Evolutionary conservation across 2,329 filamentous ascomycete genomes (phyloP).

Genomic region (Aureobasidium subglaciale): DNA sequence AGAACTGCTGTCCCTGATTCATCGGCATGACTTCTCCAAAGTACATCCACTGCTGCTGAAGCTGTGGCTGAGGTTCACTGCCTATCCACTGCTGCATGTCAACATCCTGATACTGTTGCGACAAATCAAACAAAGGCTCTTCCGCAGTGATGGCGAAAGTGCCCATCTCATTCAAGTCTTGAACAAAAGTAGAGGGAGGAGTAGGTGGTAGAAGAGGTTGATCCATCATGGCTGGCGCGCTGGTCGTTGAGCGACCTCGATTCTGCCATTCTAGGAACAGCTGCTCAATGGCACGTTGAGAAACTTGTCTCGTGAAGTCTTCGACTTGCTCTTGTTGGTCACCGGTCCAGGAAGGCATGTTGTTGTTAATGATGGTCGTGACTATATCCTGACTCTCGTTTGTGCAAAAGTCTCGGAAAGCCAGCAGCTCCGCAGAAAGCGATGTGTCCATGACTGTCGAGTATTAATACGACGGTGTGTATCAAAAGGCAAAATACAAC

Average conservation of each 20-base stretch:
- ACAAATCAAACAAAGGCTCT: background rate
- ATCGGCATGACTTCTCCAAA: background rate
- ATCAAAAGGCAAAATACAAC: background rate
- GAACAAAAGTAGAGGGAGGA: background rate
- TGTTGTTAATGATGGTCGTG: background rate
- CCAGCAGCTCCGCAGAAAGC: slow-evolving; percentile 5
- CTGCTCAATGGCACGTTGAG: background rate
- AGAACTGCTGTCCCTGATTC: background rate
- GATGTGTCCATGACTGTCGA: background rate
- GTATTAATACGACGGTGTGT: too few relatives aligned
- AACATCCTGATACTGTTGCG: background rate
- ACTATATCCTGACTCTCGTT: background rate
- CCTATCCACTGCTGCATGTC: background rate
- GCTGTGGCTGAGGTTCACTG: background rate
- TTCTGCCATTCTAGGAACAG: background rate
- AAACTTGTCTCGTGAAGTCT: background rate
- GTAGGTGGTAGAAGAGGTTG: background rate
- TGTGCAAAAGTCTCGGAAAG: background rate
- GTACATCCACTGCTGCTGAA: slow-evolving; percentile 1
- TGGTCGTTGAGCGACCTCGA: background rate
- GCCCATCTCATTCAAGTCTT: background rate
- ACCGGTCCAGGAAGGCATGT: background rate
- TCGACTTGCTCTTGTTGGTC: background rate
- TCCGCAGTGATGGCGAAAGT: background rate
- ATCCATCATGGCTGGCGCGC: background rate